These are phyloP conservation scores for Plasmodium berghei DNA, from an alignment of 169 alveolate species.

Conservation along the genomic window DNA sequence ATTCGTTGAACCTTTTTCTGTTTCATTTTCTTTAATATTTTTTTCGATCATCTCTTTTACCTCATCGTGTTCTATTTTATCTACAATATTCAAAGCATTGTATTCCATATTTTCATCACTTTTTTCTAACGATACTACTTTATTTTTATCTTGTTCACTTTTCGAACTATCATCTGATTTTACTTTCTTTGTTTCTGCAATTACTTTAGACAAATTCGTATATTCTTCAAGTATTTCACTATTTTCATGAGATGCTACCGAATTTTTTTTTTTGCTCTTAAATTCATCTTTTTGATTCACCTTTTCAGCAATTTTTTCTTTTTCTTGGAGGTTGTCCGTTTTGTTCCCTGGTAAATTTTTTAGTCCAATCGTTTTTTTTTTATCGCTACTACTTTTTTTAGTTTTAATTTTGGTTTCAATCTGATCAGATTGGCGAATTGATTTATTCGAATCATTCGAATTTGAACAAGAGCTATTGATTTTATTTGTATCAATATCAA, in stretches of 20 bases:
- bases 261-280: neutral
- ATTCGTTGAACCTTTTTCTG: conserved; percentile 14
- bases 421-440: neutral
- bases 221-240: neutral
- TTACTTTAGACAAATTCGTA: neutral
- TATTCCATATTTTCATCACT: neutral
- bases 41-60: conserved; percentile 19
- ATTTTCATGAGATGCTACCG: neutral
- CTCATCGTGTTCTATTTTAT: neutral
- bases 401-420: neutral
- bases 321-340: too few species aligned
- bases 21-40: neutral
- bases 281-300: neutral
- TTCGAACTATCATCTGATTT: neutral
- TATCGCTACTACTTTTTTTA: neutral
- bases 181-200: neutral
- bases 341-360: too few species aligned
- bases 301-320: too few species aligned
- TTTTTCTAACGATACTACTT: neutral
- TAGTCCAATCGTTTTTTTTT: too few species aligned
- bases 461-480: neutral
- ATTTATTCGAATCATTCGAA: neutral
- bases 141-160: neutral
- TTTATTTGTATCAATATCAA: conserved; percentile 1
- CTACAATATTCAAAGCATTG: neutral